A percentile compares a stretch with the other conserved stretches of the same genome.
Evolutionary conservation across 2,329 filamentous ascomycete species (phyloP).

Genomic region (Lachnellula cervina): DNA sequence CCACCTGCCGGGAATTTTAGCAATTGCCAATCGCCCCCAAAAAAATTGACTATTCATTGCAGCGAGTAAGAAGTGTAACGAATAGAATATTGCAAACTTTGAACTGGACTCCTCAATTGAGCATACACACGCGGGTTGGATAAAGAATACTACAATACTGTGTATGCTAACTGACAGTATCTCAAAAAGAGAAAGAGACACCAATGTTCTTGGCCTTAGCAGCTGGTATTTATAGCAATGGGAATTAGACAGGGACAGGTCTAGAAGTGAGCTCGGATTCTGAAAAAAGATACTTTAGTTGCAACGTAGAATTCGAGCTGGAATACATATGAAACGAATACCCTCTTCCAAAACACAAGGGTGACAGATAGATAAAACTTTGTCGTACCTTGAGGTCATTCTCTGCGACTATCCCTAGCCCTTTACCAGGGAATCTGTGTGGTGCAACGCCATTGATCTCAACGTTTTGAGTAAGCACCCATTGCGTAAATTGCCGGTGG

Average conservation of each 20-base stretch:
- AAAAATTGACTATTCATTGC: background rate
- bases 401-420: slow-evolving; percentile 72
- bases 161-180: too few relatives aligned
- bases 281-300: background rate
- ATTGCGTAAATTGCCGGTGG: slow-evolving; percentile 56
- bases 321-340: slow-evolving; percentile 1
- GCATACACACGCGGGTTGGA: too few relatives aligned
- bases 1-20: slow-evolving; percentile 39
- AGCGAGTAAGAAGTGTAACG: too few relatives aligned
- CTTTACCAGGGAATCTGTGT: slow-evolving; percentile 62
- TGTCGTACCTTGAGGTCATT: slow-evolving; percentile 55
- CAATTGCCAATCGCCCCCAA: background rate
- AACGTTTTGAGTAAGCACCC: slow-evolving; percentile 63
- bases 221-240: too few relatives aligned
- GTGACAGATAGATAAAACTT: background rate
- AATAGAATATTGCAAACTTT: too few relatives aligned
- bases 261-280: too few relatives aligned
- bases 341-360: background rate
- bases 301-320: background rate
- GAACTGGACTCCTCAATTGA: too few relatives aligned
- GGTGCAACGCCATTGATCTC: slow-evolving; percentile 63
- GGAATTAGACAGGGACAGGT: too few relatives aligned
- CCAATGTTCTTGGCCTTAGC: too few relatives aligned
- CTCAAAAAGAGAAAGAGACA: too few relatives aligned
- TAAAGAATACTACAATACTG: too few relatives aligned